Evolutionary conservation across 306 rosid genomes (phyloP).

Genomic region (Trifolium pratense): DNA sequence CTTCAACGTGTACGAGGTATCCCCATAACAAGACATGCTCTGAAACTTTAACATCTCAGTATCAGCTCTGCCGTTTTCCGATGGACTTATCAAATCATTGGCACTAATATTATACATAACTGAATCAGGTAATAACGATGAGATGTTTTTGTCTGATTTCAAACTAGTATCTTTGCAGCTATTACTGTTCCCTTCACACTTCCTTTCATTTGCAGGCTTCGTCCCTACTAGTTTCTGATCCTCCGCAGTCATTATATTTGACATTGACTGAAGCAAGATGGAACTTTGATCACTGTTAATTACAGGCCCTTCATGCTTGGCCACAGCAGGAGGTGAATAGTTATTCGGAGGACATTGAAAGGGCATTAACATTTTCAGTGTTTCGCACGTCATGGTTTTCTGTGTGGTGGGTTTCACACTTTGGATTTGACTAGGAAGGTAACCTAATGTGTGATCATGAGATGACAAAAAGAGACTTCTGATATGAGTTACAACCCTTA

Average conservation of each 20-base stretch:
- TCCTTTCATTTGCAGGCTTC: constrained; percentile 43
- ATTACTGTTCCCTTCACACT: constrained; percentile 36
- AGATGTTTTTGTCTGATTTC: constrained; percentile 44
- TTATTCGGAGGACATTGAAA: constrained; percentile 53
- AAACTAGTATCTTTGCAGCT: constrained; percentile 53
- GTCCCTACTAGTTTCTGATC: constrained; percentile 50
- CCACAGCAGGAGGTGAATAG: constrained; percentile 48
- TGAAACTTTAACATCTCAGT: constrained; percentile 51
- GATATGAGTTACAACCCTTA: constrained; percentile 58
- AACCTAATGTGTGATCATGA: constrained; percentile 54
- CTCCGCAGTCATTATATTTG: constrained; percentile 54
- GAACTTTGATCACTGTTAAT: constrained; percentile 49
- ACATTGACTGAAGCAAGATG: constrained; percentile 53
- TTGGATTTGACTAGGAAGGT: constrained; percentile 50
- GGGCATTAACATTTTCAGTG: constrained; percentile 47
- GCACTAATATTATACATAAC: constrained; percentile 39
- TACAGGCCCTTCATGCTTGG: constrained; percentile 60
- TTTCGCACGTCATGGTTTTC: constrained; percentile 52
- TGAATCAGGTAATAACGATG: constrained; percentile 42
- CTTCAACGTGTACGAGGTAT: constrained; percentile 51
- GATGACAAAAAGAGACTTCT: constrained; percentile 67
- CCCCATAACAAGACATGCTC: constrained; percentile 43
- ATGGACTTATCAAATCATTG: constrained; percentile 42
- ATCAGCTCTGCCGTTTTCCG: constrained; percentile 51
- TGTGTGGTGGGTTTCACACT: constrained; percentile 50